These are phyloP conservation scores for Dendrocalamus sinicus DNA, from an alignment of 176 grass and related monocot species.

Conservation along the genomic window DNA sequence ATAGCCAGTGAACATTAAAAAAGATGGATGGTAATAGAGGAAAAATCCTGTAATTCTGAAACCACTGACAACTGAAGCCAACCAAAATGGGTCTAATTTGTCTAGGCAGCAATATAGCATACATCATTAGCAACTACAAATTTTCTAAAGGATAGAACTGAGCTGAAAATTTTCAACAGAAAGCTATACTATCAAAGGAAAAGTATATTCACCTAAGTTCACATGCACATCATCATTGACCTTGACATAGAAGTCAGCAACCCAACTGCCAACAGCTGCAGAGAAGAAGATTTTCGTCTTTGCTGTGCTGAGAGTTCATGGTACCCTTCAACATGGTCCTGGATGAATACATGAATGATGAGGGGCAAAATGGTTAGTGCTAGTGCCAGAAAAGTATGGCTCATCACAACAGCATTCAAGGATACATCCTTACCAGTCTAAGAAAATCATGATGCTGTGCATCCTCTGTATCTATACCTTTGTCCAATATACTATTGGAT, in stretches of 20 bases:
- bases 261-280: slow-evolving; percentile 80
- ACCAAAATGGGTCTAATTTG: too few relatives aligned
- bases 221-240: slow-evolving; percentile 99
- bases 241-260: slow-evolving; percentile 96
- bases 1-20: too few relatives aligned
- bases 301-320: slow-evolving; percentile 80
- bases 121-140: slow-evolving; percentile 3
- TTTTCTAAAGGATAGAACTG: neutral
- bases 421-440: slow-evolving; percentile 61
- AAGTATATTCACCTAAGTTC: slow-evolving; percentile 82
- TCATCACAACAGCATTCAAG: neutral
- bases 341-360: slow-evolving; percentile 14
- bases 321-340: slow-evolving; percentile 97
- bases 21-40: too few relatives aligned
- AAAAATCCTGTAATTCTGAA: too few relatives aligned
- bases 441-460: slow-evolving; percentile 88
- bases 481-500: slow-evolving; percentile 94
- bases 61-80: too few relatives aligned
- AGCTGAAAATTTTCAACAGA: neutral
- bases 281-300: slow-evolving; percentile 99
- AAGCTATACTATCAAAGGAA: slow-evolving; percentile 18
- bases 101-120: too few relatives aligned
- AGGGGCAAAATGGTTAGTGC: slow-evolving; percentile 27
- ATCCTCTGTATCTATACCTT: slow-evolving; percentile 85
- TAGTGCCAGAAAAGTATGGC: slow-evolving; percentile 22